Base-by-base conservation (phyloP, 2,329 filamentous ascomycete species). In the Alternaria ventricosa region DNA sequence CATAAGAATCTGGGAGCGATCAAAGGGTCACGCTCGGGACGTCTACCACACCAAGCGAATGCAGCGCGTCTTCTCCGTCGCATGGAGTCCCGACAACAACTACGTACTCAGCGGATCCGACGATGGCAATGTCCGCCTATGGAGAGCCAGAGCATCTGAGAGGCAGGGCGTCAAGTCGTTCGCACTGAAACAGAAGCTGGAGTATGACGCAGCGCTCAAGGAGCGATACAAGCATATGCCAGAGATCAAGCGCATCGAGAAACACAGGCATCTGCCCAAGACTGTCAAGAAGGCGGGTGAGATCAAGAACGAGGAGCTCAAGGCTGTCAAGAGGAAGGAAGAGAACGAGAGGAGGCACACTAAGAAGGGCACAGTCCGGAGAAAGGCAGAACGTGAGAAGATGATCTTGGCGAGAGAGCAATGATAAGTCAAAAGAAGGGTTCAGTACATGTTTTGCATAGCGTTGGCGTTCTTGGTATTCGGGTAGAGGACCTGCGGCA, bases 31-130 rank as follows among this genome's bases (percentile, higher is more conserved):
- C 81, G 94, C 92, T 13, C 87, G 94, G 71, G 96, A 99, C 76
- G 89, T 97, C 53, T 99, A 98, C 82, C 94, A 98, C 84, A 98
- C 96, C 18, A 97, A 97, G 82, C 90, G 96, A 67, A 97, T 97
- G 95, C 95, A 98, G 84, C 88, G 95, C 71, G 94, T 97, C 60
- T 96, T 96, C 83, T 90, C 91, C 10, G 89, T 89, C 51, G 88
- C 88, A 65, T 98, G 92, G 86, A 96, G 94, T 0, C 92, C 94
- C 6, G 96, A 99, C 79, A 90, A 91, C 69, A 92, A 92, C 73
- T 99, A 97, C 78, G 83, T 99, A 22, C 87, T 99, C 50, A 94
- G 92, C 6, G 96, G 95, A 46, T 96, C 92, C 13, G 96, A 98
- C 78, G 96, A 98, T 78, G 96, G 96, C 67, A 97, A 97, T 78